Conservation (phyloP, 2,329 filamentous ascomycete species). For the Neonectria faginata region DNA sequence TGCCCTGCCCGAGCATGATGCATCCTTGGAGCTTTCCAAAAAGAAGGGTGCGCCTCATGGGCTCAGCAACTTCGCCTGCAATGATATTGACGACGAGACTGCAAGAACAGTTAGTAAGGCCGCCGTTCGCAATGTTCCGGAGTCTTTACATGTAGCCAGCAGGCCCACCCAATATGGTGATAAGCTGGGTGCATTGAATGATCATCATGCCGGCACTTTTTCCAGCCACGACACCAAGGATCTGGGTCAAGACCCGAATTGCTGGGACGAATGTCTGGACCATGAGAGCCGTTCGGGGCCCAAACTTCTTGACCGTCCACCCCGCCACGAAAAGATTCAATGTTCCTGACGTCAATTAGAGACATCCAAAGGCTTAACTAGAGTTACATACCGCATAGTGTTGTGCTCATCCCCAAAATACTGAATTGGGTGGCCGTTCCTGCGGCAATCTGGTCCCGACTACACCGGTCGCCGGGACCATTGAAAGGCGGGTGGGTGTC, state of each 20-base stretch:
- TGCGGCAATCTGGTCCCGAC: conserved; percentile 71
- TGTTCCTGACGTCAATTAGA: conserved; percentile 26
- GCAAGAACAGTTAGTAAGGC: neutral
- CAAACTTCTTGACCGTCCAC: conserved; percentile 74
- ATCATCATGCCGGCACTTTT: conserved; percentile 73
- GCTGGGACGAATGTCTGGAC: conserved; percentile 74
- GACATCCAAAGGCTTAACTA: fast-evolving
- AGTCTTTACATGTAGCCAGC: conserved; percentile 69
- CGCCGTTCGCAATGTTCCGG: fast-evolving
- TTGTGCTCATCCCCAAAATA: conserved; percentile 75
- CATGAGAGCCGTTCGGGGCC: conserved; percentile 71
- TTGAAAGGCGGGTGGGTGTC: conserved; percentile 63
- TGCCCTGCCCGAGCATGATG: conserved; percentile 74
- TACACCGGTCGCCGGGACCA: conserved; percentile 66
- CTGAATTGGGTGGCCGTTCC: conserved; percentile 72
- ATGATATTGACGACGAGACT: conserved; percentile 75
- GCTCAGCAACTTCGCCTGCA: conserved; percentile 72
- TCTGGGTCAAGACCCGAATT: conserved; percentile 71
- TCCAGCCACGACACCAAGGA: conserved; percentile 72
- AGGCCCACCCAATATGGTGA: conserved; percentile 76
- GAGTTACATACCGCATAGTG: conserved; percentile 66
- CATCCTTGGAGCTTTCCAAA: conserved; percentile 75
- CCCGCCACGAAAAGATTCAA: conserved; percentile 70
- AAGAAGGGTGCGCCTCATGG: conserved; percentile 70
- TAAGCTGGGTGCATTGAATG: conserved; percentile 74